Evolutionary conservation across 257 asterid genomes (phyloP).

Genomic region (Nicotiana attenuata): DNA sequence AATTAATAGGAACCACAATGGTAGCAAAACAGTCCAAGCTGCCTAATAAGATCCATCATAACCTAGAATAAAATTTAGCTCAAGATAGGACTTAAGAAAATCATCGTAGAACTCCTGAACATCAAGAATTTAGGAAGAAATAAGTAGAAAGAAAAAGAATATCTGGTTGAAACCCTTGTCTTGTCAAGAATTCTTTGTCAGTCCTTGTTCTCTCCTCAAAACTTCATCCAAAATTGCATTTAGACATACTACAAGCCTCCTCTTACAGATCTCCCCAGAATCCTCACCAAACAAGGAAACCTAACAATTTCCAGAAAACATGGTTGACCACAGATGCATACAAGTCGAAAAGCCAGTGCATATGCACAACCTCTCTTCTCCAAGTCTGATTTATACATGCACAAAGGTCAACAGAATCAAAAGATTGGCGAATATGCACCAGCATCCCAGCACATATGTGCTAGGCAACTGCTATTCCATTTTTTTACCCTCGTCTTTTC

Average conservation of each 20-base stretch:
- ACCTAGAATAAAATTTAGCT: neutral
- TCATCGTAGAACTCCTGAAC: neutral
- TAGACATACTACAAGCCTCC: neutral
- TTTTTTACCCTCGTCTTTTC: neutral
- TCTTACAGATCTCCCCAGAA: neutral
- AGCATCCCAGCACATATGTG: too few relatives aligned
- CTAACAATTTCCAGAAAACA: neutral
- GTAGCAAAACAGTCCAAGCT: neutral
- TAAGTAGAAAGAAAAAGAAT: neutral
- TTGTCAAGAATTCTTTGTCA: neutral
- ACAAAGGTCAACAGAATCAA: neutral
- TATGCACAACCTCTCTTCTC: neutral
- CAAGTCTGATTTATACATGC: neutral
- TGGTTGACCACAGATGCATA: neutral
- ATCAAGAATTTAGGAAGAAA: neutral
- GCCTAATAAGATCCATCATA: neutral
- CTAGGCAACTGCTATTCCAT: slow-evolving; percentile 2
- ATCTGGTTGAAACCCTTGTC: neutral
- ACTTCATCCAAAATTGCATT: neutral
- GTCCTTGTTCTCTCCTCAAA: neutral
- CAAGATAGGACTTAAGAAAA: neutral
- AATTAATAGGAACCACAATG: neutral
- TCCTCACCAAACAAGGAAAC: neutral
- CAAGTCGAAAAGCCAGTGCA: neutral
- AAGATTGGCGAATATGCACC: neutral